These are phyloP conservation scores for Daldinia bambusicola DNA, from an alignment of 495 filamentous ascomycete genomes.

Conservation along the genomic window DNA sequence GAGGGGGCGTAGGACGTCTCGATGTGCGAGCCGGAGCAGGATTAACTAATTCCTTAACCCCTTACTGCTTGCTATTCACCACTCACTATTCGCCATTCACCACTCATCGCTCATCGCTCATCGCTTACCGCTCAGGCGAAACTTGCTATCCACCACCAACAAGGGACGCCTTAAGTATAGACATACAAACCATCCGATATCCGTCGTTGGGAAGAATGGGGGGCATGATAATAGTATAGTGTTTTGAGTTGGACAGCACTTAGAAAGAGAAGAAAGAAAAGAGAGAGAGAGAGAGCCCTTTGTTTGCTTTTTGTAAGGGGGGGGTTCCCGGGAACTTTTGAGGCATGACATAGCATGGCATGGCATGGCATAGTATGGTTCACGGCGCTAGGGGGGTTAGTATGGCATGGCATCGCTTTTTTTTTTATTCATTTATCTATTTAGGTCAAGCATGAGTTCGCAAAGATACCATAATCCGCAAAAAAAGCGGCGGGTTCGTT, in stretches of 20 bases:
- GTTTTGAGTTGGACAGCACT: background rate
- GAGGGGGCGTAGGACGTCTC: conserved; percentile 47
- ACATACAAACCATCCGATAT: background rate
- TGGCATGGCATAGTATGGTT: too few species aligned
- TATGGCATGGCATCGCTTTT: conserved; percentile 14
- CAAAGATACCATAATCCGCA: conserved; percentile 29
- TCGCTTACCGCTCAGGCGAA: background rate
- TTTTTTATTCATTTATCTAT: background rate
- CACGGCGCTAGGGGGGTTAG: conserved; percentile 20
- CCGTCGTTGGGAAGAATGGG: background rate
- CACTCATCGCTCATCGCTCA: background rate
- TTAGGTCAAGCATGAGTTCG: conserved; percentile 17
- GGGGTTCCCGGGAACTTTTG: background rate
- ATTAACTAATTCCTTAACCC: background rate
- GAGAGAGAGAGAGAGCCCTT: background rate
- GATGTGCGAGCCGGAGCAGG: background rate
- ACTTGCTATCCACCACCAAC: background rate
- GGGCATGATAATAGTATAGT: background rate
- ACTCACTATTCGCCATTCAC: background rate
- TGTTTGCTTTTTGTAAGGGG: background rate
- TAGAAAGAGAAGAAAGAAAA: too few species aligned
- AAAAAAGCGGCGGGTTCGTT: conserved; percentile 3
- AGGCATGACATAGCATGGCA: too few species aligned
- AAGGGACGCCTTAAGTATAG: background rate
- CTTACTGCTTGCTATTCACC: background rate